These are phyloP conservation scores for Ustilago xerochloae DNA, from an alignment of 1,284 basidiomycete genomes.

Conservation along the genomic window DNA sequence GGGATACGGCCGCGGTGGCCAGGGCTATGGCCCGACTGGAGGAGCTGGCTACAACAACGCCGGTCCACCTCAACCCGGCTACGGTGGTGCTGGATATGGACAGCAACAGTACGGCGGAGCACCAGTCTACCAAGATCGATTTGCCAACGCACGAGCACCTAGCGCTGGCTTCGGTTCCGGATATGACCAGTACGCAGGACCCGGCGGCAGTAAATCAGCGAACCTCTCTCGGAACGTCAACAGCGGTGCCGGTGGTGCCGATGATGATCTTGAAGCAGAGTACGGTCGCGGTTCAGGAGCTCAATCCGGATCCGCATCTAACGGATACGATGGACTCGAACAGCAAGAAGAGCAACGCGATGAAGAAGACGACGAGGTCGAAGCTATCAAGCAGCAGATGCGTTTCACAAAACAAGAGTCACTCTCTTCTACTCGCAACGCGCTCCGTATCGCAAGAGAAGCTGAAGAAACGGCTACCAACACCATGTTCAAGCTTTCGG, in stretches of 20 bases:
- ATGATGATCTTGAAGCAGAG: constrained; percentile 62
- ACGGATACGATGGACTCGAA: constrained; percentile 49
- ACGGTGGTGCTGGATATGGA: constrained; percentile 16
- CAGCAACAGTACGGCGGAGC: constrained; percentile 32
- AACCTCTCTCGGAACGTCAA: constrained; percentile 29
- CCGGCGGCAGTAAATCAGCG: constrained; percentile 19
- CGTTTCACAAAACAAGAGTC: constrained; percentile 91
- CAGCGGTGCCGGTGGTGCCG: constrained; percentile 16
- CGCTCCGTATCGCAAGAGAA: constrained; percentile 88
- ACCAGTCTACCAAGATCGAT: constrained; percentile 35
- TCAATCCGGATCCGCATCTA: constrained; percentile 1
- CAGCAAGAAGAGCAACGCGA: constrained; percentile 70
- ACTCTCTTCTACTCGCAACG: constrained; percentile 89
- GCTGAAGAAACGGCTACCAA: constrained; percentile 94
- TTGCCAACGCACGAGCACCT: constrained; percentile 53
- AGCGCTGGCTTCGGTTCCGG: constrained; percentile 42
- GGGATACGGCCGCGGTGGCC: constrained; percentile 4
- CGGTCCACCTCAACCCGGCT: constrained; percentile 7
- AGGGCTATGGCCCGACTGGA: neutral
- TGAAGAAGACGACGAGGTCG: constrained; percentile 93
- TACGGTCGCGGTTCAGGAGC: constrained; percentile 56
- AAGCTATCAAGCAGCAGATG: constrained; percentile 94
- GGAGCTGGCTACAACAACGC: constrained; percentile 14
- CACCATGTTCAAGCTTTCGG: constrained; percentile 86
- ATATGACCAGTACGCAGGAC: constrained; percentile 48